A percentile compares a stretch with the other conserved stretches of the same genome.
phyloP scores from a whole-genome alignment of 306 rosid species.

The Fagus crenata region DNA sequence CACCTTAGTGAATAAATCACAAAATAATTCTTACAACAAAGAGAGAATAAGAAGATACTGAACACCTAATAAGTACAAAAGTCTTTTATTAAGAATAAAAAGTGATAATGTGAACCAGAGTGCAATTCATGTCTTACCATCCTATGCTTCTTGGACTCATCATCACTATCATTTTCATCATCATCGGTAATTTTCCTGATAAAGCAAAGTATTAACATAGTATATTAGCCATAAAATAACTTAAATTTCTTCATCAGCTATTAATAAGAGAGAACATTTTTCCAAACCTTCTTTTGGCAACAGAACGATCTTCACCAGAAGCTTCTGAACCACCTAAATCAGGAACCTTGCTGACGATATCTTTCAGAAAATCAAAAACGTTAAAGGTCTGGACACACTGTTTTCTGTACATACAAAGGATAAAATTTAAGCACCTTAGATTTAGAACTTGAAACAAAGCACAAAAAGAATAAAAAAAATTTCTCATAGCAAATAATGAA shows the following conservation, averaged over 20 bases:
- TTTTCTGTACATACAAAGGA: conserved; percentile 51
- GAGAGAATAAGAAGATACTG: not conserved
- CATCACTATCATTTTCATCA: conserved; percentile 52
- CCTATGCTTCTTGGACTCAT: conserved; percentile 52
- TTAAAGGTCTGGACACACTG: conserved; percentile 67
- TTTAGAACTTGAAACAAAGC: conserved; percentile 12
- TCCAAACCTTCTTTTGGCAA: conserved; percentile 69
- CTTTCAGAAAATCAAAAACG: conserved; percentile 78
- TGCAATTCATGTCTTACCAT: conserved; percentile 36
- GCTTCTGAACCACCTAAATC: conserved; percentile 69
- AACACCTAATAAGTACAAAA: not conserved
- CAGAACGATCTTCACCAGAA: conserved; percentile 49
- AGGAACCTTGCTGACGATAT: conserved; percentile 76
- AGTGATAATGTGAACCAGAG: not conserved
- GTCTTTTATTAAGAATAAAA: not conserved
- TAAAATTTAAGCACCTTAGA: conserved; percentile 11
- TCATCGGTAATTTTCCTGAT: conserved; percentile 62
- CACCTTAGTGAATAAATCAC: not conserved
- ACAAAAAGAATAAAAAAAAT: not conserved
- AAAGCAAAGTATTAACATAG: conserved; percentile 5
- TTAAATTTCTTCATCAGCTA: not conserved
- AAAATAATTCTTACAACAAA: not conserved
- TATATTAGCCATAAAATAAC: conserved; percentile 4
- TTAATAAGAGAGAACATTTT: not conserved
- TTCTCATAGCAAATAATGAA: not conserved